Evolutionary conservation across 2,329 filamentous ascomycete species (phyloP).

Genomic region (Byssochlamys sp.): DNA sequence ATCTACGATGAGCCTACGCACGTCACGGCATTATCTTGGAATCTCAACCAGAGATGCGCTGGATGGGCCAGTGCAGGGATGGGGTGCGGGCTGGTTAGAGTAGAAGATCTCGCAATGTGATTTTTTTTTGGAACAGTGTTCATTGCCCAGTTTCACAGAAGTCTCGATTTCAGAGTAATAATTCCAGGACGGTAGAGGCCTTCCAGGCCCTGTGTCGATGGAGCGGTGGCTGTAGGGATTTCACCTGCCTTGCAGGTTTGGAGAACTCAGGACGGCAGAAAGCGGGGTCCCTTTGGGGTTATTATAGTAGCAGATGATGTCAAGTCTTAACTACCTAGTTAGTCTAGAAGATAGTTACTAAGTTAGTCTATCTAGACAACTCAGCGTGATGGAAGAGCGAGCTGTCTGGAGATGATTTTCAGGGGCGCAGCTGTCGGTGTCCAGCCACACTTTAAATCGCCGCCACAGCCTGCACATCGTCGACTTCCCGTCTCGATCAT

Average conservation of each 20-base stretch:
- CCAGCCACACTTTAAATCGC: not conserved
- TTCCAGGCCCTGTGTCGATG: not conserved
- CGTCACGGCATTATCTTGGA: slow-evolving; percentile 56
- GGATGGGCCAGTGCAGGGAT: slow-evolving; percentile 59
- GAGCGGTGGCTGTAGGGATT: not conserved
- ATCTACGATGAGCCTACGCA: slow-evolving; percentile 56
- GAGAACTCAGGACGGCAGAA: not conserved
- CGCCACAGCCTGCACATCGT: not conserved
- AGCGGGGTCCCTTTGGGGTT: not conserved
- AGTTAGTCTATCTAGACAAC: too few relatives aligned
- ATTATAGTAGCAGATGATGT: not conserved
- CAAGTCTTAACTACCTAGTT: not conserved
- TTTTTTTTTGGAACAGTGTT: slow-evolving; percentile 3
- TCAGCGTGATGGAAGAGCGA: not conserved
- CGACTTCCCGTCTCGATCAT: not conserved
- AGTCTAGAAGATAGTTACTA: not conserved
- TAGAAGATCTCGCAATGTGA: slow-evolving; percentile 53
- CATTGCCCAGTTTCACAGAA: not conserved
- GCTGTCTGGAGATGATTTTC: not conserved
- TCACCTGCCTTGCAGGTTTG: not conserved
- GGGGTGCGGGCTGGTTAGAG: slow-evolving; percentile 56
- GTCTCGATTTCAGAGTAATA: not conserved
- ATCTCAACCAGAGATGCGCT: slow-evolving; percentile 55
- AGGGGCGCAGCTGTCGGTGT: not conserved
- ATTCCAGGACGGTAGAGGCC: slow-evolving; percentile 1